Base-by-base conservation (phyloP, 176 grass and related monocot genomes). In the Eremochloa ophiuroides region DNA sequence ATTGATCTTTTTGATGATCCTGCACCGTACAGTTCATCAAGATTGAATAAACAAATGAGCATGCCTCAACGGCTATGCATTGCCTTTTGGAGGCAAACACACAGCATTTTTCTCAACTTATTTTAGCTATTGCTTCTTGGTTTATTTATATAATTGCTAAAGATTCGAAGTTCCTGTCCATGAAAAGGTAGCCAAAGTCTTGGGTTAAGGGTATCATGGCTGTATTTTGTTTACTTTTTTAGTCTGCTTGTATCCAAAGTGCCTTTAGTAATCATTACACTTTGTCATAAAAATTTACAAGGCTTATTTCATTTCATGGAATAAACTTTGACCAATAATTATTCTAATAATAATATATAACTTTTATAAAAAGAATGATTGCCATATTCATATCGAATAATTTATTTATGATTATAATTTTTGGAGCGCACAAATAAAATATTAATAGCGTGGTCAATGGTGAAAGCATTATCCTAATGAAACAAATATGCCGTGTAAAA, bases 71-170 rank as follows among this genome's bases (percentile, higher is more conserved):
- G 18, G 23, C 47, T 31, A 48, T 80, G 87, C 70, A 12, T 70
- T 67, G 40, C 23, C 70, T 89, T 89, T 89, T 51, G 81, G 70
- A 89, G 31, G 82, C 76, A 89, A 50, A 33, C 53, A 53, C 30
- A 83, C 62, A n/a, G 59, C 78, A 17, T 70, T n/a, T n/a, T n/a
- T n/a, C n/a, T n/a, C n/a, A n/a, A n/a, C n/a, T n/a, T n/a, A n/a
- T n/a, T n/a, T 58, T 78, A 37, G n/a, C 26, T 75, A 29, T 58
- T 74, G 11, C 63, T 55, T 8, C 8, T 55, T 10, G 23, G 51
- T 55, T 80, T 29, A 20, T 2, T 53, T 25, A 20, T 1, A n/a
- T n/a, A n/a, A n/a, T 23, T 34, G 9, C n/a, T 79, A 50, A 38
- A 11, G 25, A 60, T 1, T 40, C 22, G 37, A 44, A 61, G 38